Percentiles rank a stretch among this genome's conserved stretches.
phyloP scores from a whole-genome alignment of 2,329 filamentous ascomycete species.

The Cercospora citrullina region DNA sequence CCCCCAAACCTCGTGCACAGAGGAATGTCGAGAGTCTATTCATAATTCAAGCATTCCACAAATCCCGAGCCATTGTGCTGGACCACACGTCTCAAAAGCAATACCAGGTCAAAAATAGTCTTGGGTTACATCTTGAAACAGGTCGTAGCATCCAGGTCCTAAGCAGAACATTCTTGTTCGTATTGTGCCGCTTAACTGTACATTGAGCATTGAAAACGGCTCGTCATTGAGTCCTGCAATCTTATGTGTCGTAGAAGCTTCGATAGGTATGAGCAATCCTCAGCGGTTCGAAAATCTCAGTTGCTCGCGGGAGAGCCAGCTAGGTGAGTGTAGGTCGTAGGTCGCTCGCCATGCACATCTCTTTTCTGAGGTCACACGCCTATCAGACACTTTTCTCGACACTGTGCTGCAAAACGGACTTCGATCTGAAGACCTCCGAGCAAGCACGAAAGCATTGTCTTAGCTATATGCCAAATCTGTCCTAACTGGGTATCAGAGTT shows the following conservation, averaged over 20 bases:
- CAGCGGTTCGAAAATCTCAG: background rate
- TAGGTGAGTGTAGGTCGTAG: background rate
- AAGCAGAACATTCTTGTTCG: background rate
- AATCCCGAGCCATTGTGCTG: background rate
- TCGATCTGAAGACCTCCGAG: background rate
- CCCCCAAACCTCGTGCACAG: background rate
- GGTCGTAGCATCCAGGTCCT: background rate
- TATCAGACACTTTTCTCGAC: background rate
- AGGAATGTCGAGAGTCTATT: slow-evolving; percentile 5
- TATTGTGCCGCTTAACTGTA: slow-evolving; percentile 2
- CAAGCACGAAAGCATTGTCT: background rate
- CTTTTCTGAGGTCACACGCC: background rate
- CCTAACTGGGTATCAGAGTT: background rate
- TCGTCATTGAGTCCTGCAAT: background rate
- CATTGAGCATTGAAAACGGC: background rate
- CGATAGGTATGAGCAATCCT: background rate
- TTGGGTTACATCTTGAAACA: background rate
- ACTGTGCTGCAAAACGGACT: background rate
- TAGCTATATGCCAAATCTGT: background rate
- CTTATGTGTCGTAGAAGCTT: background rate
- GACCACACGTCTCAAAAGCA: background rate
- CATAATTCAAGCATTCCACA: background rate
- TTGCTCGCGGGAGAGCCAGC: background rate
- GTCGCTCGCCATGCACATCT: background rate
- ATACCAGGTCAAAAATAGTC: background rate